Percentiles rank a stretch among this genome's conserved stretches.
phyloP scores from a whole-genome alignment of 805 yeast species.

The Vanderwaltozyma yarrowii region DNA sequence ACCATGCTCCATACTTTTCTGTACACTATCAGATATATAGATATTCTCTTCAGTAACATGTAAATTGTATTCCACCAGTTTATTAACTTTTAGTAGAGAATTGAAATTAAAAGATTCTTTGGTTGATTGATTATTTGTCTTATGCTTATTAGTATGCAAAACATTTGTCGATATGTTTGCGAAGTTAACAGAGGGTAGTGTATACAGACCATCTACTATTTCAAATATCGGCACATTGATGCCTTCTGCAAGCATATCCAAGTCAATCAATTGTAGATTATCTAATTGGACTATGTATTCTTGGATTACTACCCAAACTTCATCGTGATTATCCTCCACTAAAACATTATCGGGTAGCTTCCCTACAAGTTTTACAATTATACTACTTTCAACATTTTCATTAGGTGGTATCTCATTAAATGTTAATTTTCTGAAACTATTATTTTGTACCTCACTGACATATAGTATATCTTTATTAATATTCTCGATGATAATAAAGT shows the following conservation, averaged over 20 bases:
- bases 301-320: conserved; percentile 12
- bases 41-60: conserved; percentile 16
- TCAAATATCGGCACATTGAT: no score
- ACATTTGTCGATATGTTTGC: background rate
- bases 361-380: conserved; percentile 15
- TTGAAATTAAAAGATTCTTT: conserved; percentile 21
- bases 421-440: conserved; percentile 8
- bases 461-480: conserved; percentile 12
- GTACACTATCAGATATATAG: conserved; percentile 9
- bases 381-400: conserved; percentile 7
- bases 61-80: conserved; percentile 18
- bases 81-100: conserved; percentile 20
- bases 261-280: background rate
- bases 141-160: background rate
- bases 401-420: conserved; percentile 20
- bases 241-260: no score
- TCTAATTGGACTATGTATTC: conserved; percentile 11
- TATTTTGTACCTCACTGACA: conserved; percentile 21
- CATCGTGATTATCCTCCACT: background rate
- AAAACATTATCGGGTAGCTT: conserved; percentile 10
- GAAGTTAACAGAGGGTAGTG: conserved; percentile 3
- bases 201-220: conserved; percentile 19
- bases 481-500: conserved; percentile 17
- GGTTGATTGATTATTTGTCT: background rate
- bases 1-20: conserved; percentile 1